phyloP scores from a whole-genome alignment of 1,284 basidiomycete genomes.

The Ustilago cynodontis region DNA sequence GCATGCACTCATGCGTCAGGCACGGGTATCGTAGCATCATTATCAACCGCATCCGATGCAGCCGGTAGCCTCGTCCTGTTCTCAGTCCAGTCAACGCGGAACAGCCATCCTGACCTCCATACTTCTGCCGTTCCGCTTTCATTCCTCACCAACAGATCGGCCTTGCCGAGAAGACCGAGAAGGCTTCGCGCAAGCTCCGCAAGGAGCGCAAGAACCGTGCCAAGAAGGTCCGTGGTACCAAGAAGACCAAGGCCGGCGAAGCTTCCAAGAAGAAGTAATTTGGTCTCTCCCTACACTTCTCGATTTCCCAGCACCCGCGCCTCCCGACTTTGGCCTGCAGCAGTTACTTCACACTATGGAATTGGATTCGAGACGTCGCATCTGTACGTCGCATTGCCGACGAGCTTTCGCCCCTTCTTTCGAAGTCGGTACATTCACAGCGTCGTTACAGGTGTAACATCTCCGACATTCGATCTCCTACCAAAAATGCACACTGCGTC shows the following conservation, averaged over 20 bases:
- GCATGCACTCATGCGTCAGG: not conserved
- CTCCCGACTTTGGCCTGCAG: conserved; percentile 14
- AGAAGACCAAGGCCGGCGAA: conserved; percentile 66
- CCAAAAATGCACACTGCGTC: conserved; percentile 30
- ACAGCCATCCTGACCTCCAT: conserved; percentile 14
- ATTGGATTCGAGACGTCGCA: conserved; percentile 5
- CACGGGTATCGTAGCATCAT: not conserved
- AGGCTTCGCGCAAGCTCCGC: conserved; percentile 94
- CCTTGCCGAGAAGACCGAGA: conserved; percentile 85
- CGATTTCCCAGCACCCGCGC: conserved; percentile 8
- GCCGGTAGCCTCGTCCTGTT: not conserved
- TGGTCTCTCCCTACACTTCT: conserved; percentile 2
- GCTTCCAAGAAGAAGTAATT: conserved; percentile 66
- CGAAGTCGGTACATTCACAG: conserved; percentile 36
- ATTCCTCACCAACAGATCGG: conserved; percentile 72
- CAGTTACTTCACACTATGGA: conserved; percentile 22
- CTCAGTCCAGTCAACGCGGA: not conserved
- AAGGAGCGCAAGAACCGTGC: conserved; percentile 99
- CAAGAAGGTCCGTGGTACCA: conserved; percentile 87
- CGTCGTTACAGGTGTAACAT: conserved; percentile 14
- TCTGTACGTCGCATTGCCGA: conserved; percentile 27
- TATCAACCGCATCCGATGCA: not conserved
- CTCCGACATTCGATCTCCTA: not conserved
- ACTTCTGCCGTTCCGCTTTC: conserved; percentile 4
- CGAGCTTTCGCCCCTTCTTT: conserved; percentile 55